Percentiles rank a stretch among this genome's conserved stretches.
phyloP scores from a whole-genome alignment of 495 filamentous ascomycete genomes.

The Aspergillus indologenus region DNA sequence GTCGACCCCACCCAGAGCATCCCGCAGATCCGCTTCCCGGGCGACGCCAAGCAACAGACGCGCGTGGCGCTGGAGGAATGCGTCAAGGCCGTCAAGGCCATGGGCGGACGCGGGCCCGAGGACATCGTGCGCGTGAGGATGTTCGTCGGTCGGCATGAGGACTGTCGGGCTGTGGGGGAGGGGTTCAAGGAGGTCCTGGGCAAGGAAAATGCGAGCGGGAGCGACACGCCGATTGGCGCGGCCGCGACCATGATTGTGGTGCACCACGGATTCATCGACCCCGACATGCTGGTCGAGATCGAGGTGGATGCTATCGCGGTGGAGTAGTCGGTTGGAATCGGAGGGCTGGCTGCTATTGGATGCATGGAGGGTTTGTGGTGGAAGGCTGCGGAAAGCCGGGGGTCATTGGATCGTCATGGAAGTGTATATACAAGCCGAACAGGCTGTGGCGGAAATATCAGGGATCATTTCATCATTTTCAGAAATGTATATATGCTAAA shows the following conservation, averaged over 20 bases:
- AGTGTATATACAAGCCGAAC: no score
- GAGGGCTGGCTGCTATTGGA: no score
- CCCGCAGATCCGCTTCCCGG: conserved; percentile 37
- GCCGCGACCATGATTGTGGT: conserved; percentile 46
- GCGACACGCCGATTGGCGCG: conserved; percentile 22
- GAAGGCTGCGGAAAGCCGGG: no score
- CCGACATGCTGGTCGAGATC: conserved; percentile 47
- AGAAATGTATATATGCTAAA: no score
- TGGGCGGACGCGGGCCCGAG: conserved; percentile 39
- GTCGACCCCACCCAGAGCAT: conserved; percentile 29
- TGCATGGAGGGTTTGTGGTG: no score
- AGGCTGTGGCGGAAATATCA: no score
- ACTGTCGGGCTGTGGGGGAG: conserved; percentile 32
- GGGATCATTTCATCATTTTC: no score
- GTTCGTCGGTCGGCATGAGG: conserved; percentile 37
- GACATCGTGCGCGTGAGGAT: conserved; percentile 40
- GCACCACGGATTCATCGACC: conserved; percentile 39
- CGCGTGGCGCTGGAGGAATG: conserved; percentile 37
- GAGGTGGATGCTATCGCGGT: conserved; percentile 44
- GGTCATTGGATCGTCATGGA: no score
- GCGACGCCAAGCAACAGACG: conserved; percentile 40
- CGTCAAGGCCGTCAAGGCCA: conserved; percentile 37
- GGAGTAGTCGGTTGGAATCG: background rate
- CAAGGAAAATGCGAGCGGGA: conserved; percentile 15
- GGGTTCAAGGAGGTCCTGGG: conserved; percentile 38